phyloP scores from a whole-genome alignment of 331 rosid species.

The Spiraea crenata region DNA sequence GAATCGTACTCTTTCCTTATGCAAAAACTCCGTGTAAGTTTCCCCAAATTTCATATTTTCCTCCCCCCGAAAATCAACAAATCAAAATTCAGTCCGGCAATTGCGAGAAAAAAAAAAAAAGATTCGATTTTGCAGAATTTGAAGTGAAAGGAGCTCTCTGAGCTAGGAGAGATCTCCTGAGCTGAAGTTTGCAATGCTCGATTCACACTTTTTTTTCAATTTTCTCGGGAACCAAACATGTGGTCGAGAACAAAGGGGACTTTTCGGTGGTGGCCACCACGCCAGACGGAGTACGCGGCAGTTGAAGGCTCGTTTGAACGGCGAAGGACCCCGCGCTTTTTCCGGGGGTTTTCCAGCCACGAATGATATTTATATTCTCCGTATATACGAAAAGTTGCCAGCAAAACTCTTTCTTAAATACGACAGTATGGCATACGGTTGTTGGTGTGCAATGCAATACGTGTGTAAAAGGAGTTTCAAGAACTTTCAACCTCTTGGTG shows the following conservation, averaged over 20 bases:
- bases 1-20: slow-evolving; percentile 51
- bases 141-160: too few species aligned
- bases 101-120: too few species aligned
- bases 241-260: neutral
- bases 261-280: neutral
- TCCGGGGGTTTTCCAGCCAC: neutral
- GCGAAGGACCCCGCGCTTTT: neutral
- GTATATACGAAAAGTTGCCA: too few species aligned
- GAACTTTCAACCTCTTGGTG: too few species aligned
- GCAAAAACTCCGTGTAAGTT: slow-evolving; percentile 57
- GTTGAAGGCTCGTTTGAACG: neutral
- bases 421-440: too few species aligned
- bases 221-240: slow-evolving; percentile 18
- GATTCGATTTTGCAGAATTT: too few species aligned
- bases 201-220: neutral
- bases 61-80: neutral
- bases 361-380: too few species aligned
- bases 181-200: neutral
- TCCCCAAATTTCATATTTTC: slow-evolving; percentile 70
- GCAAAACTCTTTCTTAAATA: too few species aligned
- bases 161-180: neutral
- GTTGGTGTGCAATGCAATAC: too few species aligned
- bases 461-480: too few species aligned
- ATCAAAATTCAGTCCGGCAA: too few species aligned
- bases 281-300: neutral